These are phyloP conservation scores for Primulina tabacum DNA, from an alignment of 257 asterid species.

Conservation along the genomic window DNA sequence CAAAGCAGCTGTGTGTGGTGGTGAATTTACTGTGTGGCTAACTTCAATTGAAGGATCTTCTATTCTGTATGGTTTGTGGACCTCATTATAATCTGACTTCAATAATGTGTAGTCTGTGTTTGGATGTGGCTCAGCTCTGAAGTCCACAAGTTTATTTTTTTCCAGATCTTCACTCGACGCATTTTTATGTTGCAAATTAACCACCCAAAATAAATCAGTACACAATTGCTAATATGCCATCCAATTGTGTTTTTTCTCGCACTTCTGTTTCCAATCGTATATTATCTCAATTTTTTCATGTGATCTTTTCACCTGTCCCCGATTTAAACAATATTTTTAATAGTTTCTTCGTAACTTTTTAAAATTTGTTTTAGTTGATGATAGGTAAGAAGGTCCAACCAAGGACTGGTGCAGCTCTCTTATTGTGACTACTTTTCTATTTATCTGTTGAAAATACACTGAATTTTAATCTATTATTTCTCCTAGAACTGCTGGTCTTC, in stretches of 20 bases:
- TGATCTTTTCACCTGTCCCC: background rate
- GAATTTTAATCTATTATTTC: slow-evolving; percentile 29
- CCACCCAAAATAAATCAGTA: background rate
- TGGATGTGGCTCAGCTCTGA: background rate
- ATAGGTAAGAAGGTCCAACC: background rate
- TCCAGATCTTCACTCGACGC: background rate
- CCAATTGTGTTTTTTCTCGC: background rate
- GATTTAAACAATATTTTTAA: background rate
- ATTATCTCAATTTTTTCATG: background rate
- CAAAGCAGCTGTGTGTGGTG: slow-evolving; percentile 70
- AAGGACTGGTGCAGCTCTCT: background rate
- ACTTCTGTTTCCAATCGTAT: background rate
- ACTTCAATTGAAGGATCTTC: slow-evolving; percentile 88
- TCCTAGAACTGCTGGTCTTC: slow-evolving; percentile 92
- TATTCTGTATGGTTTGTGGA: slow-evolving; percentile 69
- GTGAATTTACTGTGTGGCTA: slow-evolving; percentile 92
- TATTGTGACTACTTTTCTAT: slow-evolving; percentile 8
- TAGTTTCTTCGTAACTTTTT: background rate
- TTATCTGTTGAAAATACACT: slow-evolving; percentile 26
- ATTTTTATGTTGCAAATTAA: background rate
- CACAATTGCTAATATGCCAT: background rate
- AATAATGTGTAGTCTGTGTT: background rate
- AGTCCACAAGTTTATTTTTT: background rate
- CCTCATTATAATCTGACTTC: slow-evolving; percentile 18
- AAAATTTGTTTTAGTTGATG: background rate